Base-by-base conservation (phyloP, 2,329 filamentous ascomycete genomes). In the Reticulascus tulasneorum region DNA sequence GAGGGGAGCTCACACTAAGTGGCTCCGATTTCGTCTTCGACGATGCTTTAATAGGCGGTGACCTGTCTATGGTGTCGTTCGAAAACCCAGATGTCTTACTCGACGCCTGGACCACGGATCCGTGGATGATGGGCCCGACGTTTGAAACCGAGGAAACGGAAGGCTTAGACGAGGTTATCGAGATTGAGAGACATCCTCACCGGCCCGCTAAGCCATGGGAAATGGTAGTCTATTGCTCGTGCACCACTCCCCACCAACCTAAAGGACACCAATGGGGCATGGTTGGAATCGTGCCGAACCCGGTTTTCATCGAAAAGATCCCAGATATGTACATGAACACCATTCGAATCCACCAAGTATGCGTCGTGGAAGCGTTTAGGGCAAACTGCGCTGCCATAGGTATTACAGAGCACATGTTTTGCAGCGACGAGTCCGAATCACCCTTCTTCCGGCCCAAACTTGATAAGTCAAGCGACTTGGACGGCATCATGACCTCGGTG, bases 371-470 rank as follows among this genome's bases (percentile, higher is more conserved):
- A 18, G 28, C 28, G 11, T 10, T 30, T 18, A 7, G 10, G 7
- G n/a, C 18, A 12, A 30, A 30, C 28, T 21, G 20, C 6, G 28
- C 17, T 13, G 13, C 17, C 16, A 28, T 57, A 9, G 52, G 51
- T 5, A 36, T 57, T 15, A 47, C 42, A 4, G 42, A 48, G 22
- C 45, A 50, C 2, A 37, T 41, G 18, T 36, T 57, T 13, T 58
- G 54, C 33, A 44, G 27, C 4, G 46, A 50, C 2, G 44, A 50
- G 19, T 40, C 45, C n/a, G 22, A 42, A 9, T 58, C 54, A 2
- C 51, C 51, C 2, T 58, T 58, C 38, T 56, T 49, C 30, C 48
- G 48, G 5, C 15, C 41, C 4, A 15, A 26, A 4, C 33, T 15
- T 19, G 21, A 23, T 4, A 25, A 26, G 2, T 29, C 18, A 4